Percentiles rank a stretch among this genome's conserved stretches.
Evolutionary conservation across 495 filamentous ascomycete genomes (phyloP).

Genomic region (Penicillium herquei): DNA sequence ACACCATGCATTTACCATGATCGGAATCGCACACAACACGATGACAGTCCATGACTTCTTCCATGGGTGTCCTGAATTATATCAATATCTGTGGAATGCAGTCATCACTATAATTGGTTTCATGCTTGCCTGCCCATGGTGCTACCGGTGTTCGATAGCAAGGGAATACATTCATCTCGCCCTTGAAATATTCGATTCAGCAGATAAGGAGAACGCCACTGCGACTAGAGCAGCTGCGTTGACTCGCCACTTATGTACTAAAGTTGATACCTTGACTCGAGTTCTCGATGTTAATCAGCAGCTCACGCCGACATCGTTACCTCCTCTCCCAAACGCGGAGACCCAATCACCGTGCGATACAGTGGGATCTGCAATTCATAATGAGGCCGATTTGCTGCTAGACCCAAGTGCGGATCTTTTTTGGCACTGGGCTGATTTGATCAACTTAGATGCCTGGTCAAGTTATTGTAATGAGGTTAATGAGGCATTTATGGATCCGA

Average conservation of each 20-base stretch:
- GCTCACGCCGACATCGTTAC: not conserved
- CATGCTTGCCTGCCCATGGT: conserved; percentile 55
- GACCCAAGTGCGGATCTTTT: not conserved
- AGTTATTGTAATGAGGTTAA: conserved; percentile 10
- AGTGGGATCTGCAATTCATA: not conserved
- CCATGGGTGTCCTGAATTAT: conserved; percentile 25
- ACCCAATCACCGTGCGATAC: not conserved
- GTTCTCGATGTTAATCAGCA: not conserved
- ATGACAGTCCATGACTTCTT: conserved; percentile 24
- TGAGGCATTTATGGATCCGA: conserved; percentile 9
- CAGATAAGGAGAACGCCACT: not conserved
- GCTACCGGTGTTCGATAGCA: conserved; percentile 28
- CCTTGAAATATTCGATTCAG: conserved; percentile 18
- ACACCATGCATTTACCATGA: conserved; percentile 25
- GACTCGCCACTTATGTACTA: conserved; percentile 4
- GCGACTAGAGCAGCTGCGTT: conserved; percentile 1
- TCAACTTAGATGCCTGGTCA: conserved; percentile 13
- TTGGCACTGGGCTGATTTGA: conserved; percentile 7
- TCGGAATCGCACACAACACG: conserved; percentile 16
- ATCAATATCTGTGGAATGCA: conserved; percentile 34
- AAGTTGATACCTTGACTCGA: conserved; percentile 8
- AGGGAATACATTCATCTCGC: conserved; percentile 14
- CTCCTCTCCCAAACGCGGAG: not conserved
- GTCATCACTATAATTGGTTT: conserved; percentile 37
- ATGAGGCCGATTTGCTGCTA: not conserved